phyloP scores from a whole-genome alignment of 1,139 yeast genomes.

The Zygotorulaspora mrakii region DNA sequence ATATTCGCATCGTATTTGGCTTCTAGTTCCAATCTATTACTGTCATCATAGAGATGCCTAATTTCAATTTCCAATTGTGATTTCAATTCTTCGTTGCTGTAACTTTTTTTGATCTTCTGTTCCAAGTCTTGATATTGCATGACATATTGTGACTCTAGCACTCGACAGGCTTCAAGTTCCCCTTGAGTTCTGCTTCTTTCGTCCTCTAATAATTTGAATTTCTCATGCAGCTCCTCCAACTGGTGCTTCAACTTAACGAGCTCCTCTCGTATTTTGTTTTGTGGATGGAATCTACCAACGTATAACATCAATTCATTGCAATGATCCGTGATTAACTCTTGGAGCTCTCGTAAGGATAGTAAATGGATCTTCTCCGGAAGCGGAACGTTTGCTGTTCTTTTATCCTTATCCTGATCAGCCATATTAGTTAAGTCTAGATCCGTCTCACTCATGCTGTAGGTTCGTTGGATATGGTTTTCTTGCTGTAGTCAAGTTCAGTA shows the following conservation, averaged over 20 bases:
- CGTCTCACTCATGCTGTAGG: background rate
- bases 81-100: conserved; percentile 26
- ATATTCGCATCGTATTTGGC: conserved; percentile 14
- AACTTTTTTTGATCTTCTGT: conserved; percentile 19
- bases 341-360: conserved; percentile 26
- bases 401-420: background rate
- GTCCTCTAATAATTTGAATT: conserved; percentile 21
- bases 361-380: conserved; percentile 29
- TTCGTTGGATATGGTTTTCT: too few species aligned
- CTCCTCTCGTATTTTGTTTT: conserved; percentile 14
- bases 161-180: conserved; percentile 20
- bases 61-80: conserved; percentile 20
- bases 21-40: conserved; percentile 17
- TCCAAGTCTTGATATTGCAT: conserved; percentile 30
- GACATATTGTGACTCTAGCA: conserved; percentile 28
- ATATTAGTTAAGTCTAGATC: background rate
- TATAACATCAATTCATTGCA: conserved; percentile 22
- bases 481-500: too few species aligned
- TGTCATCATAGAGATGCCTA: conserved; percentile 18
- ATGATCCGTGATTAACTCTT: conserved; percentile 22
- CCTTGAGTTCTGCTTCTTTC: conserved; percentile 16
- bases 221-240: conserved; percentile 17
- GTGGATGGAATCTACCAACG: conserved; percentile 25
- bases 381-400: conserved; percentile 7
- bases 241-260: conserved; percentile 12